These are phyloP conservation scores for Allomyces javanicus DNA, from an alignment of 192 early-diverging fungal genomes.

Conservation along the genomic window DNA sequence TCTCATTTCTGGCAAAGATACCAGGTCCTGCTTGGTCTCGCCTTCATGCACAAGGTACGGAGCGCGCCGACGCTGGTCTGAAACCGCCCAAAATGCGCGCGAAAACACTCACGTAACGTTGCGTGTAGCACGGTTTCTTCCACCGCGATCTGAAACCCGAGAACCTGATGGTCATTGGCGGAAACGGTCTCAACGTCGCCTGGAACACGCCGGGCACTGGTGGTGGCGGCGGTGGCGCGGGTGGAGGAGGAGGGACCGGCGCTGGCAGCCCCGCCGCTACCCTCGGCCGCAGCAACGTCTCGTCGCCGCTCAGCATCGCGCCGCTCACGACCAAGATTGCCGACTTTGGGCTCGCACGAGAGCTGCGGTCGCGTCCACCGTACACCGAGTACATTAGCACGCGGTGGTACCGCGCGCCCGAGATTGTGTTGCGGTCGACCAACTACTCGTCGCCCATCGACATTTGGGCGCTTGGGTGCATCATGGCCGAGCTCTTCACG, in stretches of 20 bases:
- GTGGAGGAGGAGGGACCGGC: too few relatives aligned
- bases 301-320: constrained; percentile 12
- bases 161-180: constrained; percentile 56
- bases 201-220: background rate
- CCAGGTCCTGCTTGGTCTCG: constrained; percentile 70
- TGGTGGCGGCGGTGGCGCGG: too few relatives aligned
- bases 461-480: constrained; percentile 87
- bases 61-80: too few relatives aligned
- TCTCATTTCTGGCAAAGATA: constrained; percentile 23
- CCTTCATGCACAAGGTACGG: constrained; percentile 58
- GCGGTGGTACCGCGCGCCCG: constrained; percentile 94
- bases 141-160: constrained; percentile 97
- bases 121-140: constrained; percentile 50
- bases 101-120: too few relatives aligned
- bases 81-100: too few relatives aligned
- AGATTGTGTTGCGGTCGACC: constrained; percentile 64
- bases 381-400: constrained; percentile 97
- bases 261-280: background rate
- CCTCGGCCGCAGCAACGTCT: background rate
- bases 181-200: constrained; percentile 11
- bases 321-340: constrained; percentile 58
- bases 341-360: constrained; percentile 87
- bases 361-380: constrained; percentile 69
- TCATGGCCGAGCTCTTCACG: constrained; percentile 73
- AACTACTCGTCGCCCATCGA: constrained; percentile 83